Base-by-base conservation (phyloP, 1,139 yeast species). In the Arxiozyma bovina region DNA sequence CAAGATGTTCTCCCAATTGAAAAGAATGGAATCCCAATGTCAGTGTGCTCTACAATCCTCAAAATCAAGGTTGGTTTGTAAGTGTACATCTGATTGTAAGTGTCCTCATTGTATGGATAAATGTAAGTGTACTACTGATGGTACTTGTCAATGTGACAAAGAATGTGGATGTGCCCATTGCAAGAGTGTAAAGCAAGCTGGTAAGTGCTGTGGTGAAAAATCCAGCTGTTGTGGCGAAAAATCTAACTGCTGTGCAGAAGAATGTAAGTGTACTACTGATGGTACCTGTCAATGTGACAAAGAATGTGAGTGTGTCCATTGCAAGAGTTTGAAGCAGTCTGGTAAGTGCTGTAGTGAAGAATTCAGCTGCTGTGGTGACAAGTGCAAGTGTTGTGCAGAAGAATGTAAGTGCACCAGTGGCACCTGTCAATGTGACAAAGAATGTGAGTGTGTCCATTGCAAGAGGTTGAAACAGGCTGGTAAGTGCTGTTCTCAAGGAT, bases 1-100 rank as follows among this genome's bases (percentile, higher is more conserved):
- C n/a, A 30, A 18, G 18, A 51, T 51, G 53, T 51, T 42, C 45
- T 51, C 53, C 42, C 45, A 45, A 40, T 46, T 51, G 21, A 42
- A 51, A 27, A 34, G 18, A n/a, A 41, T 51, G 45, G 50, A 51
- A 51, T 41, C 18, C 8, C 30, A 51, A 22, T 51, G 50, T 38
- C 53, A 51, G 21, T 51, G 53, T 30, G 27, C 42, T 5, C 18
- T 45, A 30, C 27, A 45, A n/a, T 8, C 48, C 20, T 17, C 48
- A 1, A 45, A 45, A 11, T 45, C 48, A 27, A 42, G 25, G 18
- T 45, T 30, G 18, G 22, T 23, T 9, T 51, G 53, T 34, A 25
- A 51, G n/a, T 45, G 50, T 46, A 30, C 21, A 18, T 30, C 15
- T 38, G 42, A 40, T 17, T 40, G 45, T 40, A n/a, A 34, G 6